Evolutionary conservation across 169 alveolate species (phyloP).

Genomic region (Plasmodium fragile): DNA sequence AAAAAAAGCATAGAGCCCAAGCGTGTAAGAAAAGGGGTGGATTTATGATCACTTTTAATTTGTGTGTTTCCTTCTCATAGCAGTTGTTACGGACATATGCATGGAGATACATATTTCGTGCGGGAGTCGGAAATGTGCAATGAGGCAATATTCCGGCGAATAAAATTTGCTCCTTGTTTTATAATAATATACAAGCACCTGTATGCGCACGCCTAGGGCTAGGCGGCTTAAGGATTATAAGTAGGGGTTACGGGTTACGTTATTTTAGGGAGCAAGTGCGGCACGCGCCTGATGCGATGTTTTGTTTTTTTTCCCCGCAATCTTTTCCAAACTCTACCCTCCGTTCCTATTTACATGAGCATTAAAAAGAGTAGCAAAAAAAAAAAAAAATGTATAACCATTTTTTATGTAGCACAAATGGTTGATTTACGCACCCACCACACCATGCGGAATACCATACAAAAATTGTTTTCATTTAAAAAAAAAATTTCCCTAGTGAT

Average conservation of each 20-base stretch:
- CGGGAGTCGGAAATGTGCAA: background rate
- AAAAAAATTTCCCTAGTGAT: background rate
- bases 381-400: background rate
- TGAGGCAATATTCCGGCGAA: background rate
- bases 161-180: background rate
- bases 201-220: background rate
- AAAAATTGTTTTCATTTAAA: background rate
- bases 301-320: background rate
- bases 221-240: background rate
- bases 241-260: no score
- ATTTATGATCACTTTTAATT: background rate
- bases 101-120: background rate
- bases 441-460: background rate
- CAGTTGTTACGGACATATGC: background rate
- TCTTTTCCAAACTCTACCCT: background rate
- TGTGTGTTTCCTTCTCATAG: background rate
- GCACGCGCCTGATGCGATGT: background rate
- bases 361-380: background rate
- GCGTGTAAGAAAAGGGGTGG: background rate
- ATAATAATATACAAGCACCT: background rate
- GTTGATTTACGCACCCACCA: background rate
- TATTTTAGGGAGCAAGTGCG: background rate
- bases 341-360: background rate
- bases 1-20: background rate
- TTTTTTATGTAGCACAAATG: background rate